Conservation (phyloP, 768 basidiomycete species). For the Collybiopsis luxurians region DNA sequence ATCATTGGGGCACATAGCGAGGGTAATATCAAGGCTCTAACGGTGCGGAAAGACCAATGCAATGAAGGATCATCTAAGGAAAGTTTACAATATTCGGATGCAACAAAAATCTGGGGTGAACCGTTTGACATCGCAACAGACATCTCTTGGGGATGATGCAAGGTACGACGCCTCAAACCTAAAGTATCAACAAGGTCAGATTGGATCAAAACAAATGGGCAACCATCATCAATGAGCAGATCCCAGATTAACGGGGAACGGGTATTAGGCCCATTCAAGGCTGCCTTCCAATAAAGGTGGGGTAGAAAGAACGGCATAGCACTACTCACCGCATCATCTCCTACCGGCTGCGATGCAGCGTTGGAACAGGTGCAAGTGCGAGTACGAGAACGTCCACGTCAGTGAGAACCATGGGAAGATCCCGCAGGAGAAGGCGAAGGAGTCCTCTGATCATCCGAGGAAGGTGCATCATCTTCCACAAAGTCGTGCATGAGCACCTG, state of each 20-base stretch:
- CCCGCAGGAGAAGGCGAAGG: too few relatives aligned
- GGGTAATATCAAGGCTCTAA: too few relatives aligned
- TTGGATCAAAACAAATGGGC: neutral
- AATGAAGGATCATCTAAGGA: neutral
- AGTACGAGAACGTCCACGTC: too few relatives aligned
- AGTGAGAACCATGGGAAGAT: too few relatives aligned
- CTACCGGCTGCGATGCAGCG: too few relatives aligned
- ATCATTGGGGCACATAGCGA: constrained; percentile 18
- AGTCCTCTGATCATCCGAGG: too few relatives aligned
- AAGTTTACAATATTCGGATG: neutral
- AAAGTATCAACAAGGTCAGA: neutral
- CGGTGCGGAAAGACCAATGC: too few relatives aligned
- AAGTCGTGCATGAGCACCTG: too few relatives aligned
- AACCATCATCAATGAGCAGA: neutral
- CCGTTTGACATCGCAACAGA: neutral
- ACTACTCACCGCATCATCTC: too few relatives aligned
- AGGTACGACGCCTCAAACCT: neutral
- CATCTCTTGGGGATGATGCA: neutral
- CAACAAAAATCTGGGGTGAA: neutral
- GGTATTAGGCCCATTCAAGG: neutral
- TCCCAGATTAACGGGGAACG: neutral
- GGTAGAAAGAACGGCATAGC: neutral
- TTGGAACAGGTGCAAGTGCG: too few relatives aligned
- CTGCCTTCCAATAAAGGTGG: neutral
- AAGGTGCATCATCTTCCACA: too few relatives aligned